Percentiles rank a stretch among this genome's conserved stretches.
Conservation (phyloP, 768 basidiomycete genomes). For the Pisolithus orientalis region DNA sequence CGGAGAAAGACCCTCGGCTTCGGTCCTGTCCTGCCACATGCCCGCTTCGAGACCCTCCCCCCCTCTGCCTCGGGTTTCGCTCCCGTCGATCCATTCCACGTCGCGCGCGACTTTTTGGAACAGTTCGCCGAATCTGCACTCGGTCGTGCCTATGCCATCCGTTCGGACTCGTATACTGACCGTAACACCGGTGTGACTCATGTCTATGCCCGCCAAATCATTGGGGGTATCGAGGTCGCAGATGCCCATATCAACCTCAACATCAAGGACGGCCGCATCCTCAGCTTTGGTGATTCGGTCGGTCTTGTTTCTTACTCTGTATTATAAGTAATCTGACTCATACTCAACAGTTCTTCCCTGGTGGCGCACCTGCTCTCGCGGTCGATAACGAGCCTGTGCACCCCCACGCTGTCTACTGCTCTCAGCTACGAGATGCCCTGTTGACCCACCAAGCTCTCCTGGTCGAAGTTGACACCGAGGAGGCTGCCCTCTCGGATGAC, state of each 20-base stretch:
- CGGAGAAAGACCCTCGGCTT: constrained; percentile 86
- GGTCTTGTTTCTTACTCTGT: constrained; percentile 21
- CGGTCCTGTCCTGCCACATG: constrained; percentile 74
- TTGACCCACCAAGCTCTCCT: constrained; percentile 23
- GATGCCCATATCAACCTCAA: constrained; percentile 95
- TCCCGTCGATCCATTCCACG: constrained; percentile 45
- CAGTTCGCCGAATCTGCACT: constrained; percentile 31
- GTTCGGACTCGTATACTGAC: constrained; percentile 86
- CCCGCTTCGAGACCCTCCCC: constrained; percentile 50
- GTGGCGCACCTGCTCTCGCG: constrained; percentile 39
- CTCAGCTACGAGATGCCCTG: constrained; percentile 31
- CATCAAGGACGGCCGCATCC: constrained; percentile 72
- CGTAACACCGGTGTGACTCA: constrained; percentile 80
- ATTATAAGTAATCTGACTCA: constrained; percentile 4
- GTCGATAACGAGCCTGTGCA: constrained; percentile 30
- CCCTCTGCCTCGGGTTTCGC: constrained; percentile 34
- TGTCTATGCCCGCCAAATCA: constrained; percentile 78
- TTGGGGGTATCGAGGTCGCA: constrained; percentile 82
- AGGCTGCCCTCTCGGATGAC: not conserved
- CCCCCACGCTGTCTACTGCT: constrained; percentile 52
- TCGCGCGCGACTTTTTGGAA: constrained; percentile 57
- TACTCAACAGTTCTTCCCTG: constrained; percentile 65
- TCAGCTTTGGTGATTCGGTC: constrained; percentile 87
- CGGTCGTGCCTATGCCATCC: constrained; percentile 48
- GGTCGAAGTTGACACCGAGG: constrained; percentile 5